Conservation (phyloP, 345 rosid genomes). For the Ceriops decandra region DNA sequence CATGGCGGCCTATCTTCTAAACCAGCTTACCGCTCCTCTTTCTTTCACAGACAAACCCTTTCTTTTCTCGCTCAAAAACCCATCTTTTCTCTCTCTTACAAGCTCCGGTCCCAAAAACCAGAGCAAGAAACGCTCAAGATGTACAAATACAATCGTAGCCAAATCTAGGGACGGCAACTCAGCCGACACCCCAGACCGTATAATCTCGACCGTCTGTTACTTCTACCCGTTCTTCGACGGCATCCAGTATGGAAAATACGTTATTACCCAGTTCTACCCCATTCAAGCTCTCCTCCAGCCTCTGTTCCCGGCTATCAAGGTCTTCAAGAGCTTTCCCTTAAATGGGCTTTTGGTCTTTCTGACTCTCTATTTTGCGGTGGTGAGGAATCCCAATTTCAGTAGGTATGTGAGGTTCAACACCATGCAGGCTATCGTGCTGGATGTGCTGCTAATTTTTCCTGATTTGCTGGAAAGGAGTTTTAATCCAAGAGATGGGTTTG, state of each 20-base stretch:
- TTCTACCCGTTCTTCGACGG: conserved; percentile 96
- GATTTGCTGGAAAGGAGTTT: conserved; percentile 89
- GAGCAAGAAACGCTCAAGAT: conserved; percentile 12
- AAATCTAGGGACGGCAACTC: conserved; percentile 54
- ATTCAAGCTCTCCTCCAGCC: conserved; percentile 69
- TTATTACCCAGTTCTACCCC: conserved; percentile 64
- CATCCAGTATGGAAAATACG: conserved; percentile 80
- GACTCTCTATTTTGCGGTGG: conserved; percentile 82
- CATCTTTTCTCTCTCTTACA: conserved; percentile 12
- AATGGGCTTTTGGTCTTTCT: conserved; percentile 76
- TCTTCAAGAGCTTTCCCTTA: conserved; percentile 81
- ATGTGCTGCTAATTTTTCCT: conserved; percentile 81
- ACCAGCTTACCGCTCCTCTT: conserved; percentile 28
- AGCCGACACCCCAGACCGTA: conserved; percentile 74
- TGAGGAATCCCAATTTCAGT: conserved; percentile 76
- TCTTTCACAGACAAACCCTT: conserved; percentile 22
- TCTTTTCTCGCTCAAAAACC: conserved; percentile 24
- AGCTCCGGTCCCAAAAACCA: conserved; percentile 11
- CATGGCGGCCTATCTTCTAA: conserved; percentile 29
- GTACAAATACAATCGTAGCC: conserved; percentile 20
- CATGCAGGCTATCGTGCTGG: conserved; percentile 94
- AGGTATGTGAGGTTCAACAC: conserved; percentile 96
- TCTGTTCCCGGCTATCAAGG: conserved; percentile 68
- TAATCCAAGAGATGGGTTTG: conserved; percentile 69
- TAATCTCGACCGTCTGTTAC: conserved; percentile 85